Percentiles rank a stretch among this genome's conserved stretches.
phyloP scores from a whole-genome alignment of 2,329 filamentous ascomycete species.

The Calonectria leucothoes region DNA sequence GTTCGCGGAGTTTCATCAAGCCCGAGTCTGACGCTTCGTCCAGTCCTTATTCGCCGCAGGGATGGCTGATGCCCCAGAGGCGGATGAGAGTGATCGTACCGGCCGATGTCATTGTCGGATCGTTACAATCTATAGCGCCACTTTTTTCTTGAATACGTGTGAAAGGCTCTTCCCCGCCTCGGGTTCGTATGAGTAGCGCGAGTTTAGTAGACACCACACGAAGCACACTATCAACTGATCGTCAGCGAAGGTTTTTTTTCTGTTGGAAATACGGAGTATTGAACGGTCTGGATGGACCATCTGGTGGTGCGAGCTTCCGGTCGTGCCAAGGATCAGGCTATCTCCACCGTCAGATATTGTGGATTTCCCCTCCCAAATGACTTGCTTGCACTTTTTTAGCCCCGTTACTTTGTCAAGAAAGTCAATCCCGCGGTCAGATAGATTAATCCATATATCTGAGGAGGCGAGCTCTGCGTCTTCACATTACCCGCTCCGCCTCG shows the following conservation, averaged over 20 bases:
- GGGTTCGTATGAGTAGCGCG: neutral
- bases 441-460: neutral
- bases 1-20: neutral
- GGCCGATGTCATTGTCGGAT: neutral
- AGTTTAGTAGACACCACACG: neutral
- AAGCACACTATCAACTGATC: neutral
- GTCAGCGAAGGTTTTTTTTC: neutral
- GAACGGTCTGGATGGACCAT: neutral
- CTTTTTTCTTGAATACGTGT: neutral
- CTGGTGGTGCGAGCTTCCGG: slow-evolving; percentile 11
- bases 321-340: neutral
- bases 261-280: neutral
- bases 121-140: neutral
- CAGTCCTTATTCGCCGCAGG: neutral
- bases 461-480: neutral
- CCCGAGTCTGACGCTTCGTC: neutral
- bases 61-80: neutral
- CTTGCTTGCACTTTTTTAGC: neutral
- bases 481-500: neutral
- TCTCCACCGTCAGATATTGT: slow-evolving; percentile 3
- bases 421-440: neutral
- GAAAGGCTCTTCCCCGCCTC: neutral
- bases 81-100: neutral
- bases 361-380: neutral
- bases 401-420: neutral